phyloP scores from a whole-genome alignment of 805 yeast genomes.

The Wickerhamomyces rabaulensis region DNA sequence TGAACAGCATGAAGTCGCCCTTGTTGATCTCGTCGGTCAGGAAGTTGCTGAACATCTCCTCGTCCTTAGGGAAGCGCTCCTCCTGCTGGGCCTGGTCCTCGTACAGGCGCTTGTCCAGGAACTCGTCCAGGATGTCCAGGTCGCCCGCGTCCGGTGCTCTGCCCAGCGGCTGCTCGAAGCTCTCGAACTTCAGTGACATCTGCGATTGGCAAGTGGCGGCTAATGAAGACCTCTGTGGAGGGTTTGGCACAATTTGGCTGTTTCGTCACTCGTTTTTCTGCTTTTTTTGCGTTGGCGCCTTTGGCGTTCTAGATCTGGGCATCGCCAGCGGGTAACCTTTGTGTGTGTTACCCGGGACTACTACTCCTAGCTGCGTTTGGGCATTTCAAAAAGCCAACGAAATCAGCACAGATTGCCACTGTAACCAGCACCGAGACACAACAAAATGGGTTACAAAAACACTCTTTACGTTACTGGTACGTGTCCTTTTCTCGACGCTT shows the following conservation, averaged over 20 bases:
- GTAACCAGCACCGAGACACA: too few species aligned
- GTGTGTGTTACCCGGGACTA: not conserved
- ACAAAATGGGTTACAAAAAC: constrained; percentile 24
- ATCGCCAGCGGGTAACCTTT: not conserved
- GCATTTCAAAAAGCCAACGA: not conserved
- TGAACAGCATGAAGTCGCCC: constrained; percentile 17
- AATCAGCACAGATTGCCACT: too few species aligned
- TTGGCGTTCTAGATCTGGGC: too few species aligned
- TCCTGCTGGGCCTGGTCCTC: constrained; percentile 13
- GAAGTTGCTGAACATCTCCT: constrained; percentile 20
- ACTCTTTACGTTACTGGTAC: constrained; percentile 49
- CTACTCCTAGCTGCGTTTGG: too few species aligned
- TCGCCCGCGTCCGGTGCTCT: constrained; percentile 1
- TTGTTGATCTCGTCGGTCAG: constrained; percentile 21
- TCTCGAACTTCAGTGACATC: constrained; percentile 18
- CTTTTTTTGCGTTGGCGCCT: not conserved
- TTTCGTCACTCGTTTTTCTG: not conserved
- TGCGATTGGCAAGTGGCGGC: too few species aligned
- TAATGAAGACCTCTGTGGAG: too few species aligned
- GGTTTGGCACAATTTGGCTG: not conserved
- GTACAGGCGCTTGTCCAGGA: constrained; percentile 22
- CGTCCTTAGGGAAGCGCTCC: constrained; percentile 10
- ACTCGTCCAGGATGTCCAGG: constrained; percentile 47
- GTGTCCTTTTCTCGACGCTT: constrained; percentile 6
- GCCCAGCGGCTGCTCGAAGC: constrained; percentile 10